Percentiles rank a stretch among this genome's conserved stretches.
Conservation (phyloP, 352 stramenopile genomes). For the Globisporangium orthogonon region DNA sequence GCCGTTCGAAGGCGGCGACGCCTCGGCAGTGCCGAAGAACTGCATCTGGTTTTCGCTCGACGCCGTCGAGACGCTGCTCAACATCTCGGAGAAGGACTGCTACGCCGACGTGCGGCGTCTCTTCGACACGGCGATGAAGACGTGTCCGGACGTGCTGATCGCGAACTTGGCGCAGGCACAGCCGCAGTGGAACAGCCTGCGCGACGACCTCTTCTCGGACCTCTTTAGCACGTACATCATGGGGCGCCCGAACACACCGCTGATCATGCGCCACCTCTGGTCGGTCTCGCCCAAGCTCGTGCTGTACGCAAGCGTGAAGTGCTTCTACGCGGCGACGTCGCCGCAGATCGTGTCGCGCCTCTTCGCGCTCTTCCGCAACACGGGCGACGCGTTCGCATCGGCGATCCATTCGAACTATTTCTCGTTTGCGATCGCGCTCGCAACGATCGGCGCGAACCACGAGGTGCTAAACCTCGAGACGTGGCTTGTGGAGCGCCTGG, state of each 20-base stretch:
- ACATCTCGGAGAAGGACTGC: slow-evolving; percentile 77
- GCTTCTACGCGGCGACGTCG: slow-evolving; percentile 74
- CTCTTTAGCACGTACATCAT: slow-evolving; percentile 85
- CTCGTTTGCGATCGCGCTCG: slow-evolving; percentile 76
- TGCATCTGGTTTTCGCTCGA: slow-evolving; percentile 86
- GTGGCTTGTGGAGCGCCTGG: slow-evolving; percentile 76
- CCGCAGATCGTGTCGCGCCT: slow-evolving; percentile 77
- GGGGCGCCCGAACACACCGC: slow-evolving; percentile 74
- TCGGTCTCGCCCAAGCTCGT: slow-evolving; percentile 83
- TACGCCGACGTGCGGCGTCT: slow-evolving; percentile 81
- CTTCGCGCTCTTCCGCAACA: slow-evolving; percentile 83
- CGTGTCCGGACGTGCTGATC: slow-evolving; percentile 80
- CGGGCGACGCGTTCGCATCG: slow-evolving; percentile 70
- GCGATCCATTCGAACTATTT: slow-evolving; percentile 88
- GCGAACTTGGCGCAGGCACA: slow-evolving; percentile 76
- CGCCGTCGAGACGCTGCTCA: slow-evolving; percentile 72
- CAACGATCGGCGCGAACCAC: slow-evolving; percentile 83
- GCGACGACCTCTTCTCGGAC: slow-evolving; percentile 85
- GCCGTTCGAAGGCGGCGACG: slow-evolving; percentile 83
- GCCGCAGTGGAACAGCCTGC: slow-evolving; percentile 73
- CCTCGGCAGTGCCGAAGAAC: slow-evolving; percentile 78
- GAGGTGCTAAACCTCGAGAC: slow-evolving; percentile 80
- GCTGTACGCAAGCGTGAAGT: slow-evolving; percentile 83
- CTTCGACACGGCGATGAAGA: slow-evolving; percentile 76
- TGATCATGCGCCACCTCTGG: slow-evolving; percentile 87